phyloP scores from a whole-genome alignment of 176 grass and related monocot species.

The Eleusine coracana region DNA sequence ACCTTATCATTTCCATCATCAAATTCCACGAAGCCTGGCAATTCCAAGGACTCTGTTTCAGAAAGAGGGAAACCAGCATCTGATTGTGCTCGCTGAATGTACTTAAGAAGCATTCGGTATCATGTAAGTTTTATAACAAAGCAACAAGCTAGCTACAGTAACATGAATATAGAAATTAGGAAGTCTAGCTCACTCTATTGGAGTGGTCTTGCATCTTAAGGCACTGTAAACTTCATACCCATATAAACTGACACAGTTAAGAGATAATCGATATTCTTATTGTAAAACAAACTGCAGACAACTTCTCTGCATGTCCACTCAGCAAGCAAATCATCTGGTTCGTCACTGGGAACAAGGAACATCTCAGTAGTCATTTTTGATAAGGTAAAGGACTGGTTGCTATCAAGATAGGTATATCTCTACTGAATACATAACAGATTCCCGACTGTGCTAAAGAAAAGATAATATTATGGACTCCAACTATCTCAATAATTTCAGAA shows the following conservation, averaged over 20 bases:
- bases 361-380: not conserved
- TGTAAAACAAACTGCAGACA: slow-evolving; percentile 75
- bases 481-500: slow-evolving; percentile 92
- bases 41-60: slow-evolving; percentile 80
- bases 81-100: slow-evolving; percentile 63
- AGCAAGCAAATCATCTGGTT: slow-evolving; percentile 73
- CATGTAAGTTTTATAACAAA: no score
- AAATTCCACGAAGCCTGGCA: slow-evolving; percentile 87
- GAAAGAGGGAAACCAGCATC: slow-evolving; percentile 84
- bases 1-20: slow-evolving; percentile 97
- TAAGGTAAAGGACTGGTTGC: not conserved
- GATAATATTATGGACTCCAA: slow-evolving; percentile 67
- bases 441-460: slow-evolving; percentile 70
- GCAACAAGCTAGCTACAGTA: no score
- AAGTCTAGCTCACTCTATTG: slow-evolving; percentile 53
- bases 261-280: slow-evolving; percentile 77
- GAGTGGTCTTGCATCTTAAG: slow-evolving; percentile 65
- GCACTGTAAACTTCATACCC: slow-evolving; percentile 67
- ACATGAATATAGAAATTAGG: no score
- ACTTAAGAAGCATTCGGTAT: slow-evolving; percentile 42
- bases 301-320: slow-evolving; percentile 79
- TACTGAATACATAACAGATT: slow-evolving; percentile 69
- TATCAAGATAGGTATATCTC: slow-evolving; percentile 47
- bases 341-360: slow-evolving; percentile 49
- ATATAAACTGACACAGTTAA: slow-evolving; percentile 71